Evolutionary conservation across 352 stramenopile species (phyloP).

Genomic region (Phytophthora multivora): DNA sequence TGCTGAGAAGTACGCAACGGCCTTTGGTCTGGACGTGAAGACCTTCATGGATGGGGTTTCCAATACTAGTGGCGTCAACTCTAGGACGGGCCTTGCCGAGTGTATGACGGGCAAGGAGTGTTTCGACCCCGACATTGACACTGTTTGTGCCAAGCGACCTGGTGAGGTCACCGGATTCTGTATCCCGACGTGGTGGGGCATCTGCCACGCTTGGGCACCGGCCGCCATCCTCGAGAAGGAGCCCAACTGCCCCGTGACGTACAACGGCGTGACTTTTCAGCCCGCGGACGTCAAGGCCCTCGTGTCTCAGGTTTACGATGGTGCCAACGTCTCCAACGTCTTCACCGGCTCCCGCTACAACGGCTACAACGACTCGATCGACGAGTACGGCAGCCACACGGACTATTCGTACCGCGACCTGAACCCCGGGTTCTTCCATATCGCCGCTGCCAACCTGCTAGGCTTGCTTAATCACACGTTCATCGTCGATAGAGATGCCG

Average conservation of each 20-base stretch:
- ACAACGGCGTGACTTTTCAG: conserved; percentile 44
- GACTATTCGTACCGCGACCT: conserved; percentile 39
- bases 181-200: conserved; percentile 36
- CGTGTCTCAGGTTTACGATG: conserved; percentile 33
- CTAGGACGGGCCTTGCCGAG: conserved; percentile 5
- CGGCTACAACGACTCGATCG: conserved; percentile 14
- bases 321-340: conserved; percentile 14
- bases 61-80: conserved; percentile 27
- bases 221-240: conserved; percentile 36
- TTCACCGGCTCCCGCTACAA: conserved; percentile 40
- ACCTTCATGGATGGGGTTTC: conserved; percentile 44
- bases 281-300: conserved; percentile 41
- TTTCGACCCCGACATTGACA: conserved; percentile 11
- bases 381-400: conserved; percentile 40
- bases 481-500: conserved; percentile 37
- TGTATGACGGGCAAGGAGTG: conserved; percentile 32
- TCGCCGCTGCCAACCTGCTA: conserved; percentile 43
- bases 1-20: conserved; percentile 45
- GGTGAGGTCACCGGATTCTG: conserved; percentile 31
- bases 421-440: conserved; percentile 42
- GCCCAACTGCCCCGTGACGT: conserved; percentile 32
- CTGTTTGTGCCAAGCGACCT: conserved; percentile 23
- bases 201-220: conserved; percentile 41
- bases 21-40: conserved; percentile 35
- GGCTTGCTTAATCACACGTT: conserved; percentile 38